phyloP scores from a whole-genome alignment of 495 filamentous ascomycete species.

The Penicillium riverlandense region DNA sequence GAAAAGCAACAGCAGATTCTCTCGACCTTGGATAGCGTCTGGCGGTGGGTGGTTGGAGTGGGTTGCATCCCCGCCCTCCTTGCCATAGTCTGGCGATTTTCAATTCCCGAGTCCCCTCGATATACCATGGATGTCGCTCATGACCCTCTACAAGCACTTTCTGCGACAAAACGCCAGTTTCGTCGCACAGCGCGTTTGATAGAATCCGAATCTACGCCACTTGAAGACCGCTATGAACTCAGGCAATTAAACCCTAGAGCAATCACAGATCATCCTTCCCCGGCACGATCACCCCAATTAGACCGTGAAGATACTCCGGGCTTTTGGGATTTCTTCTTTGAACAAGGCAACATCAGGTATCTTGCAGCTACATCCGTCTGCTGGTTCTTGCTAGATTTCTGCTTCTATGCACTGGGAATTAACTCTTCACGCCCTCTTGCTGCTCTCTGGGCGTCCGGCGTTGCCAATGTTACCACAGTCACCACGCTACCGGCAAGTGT shows the following conservation, averaged over 20 bases:
- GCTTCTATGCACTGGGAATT: constrained; percentile 36
- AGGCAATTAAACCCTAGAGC: no score
- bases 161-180: constrained; percentile 6
- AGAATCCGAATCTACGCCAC: background rate
- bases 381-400: constrained; percentile 36
- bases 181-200: constrained; percentile 5
- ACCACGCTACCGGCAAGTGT: background rate
- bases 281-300: no score
- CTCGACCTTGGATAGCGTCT: constrained; percentile 24
- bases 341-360: constrained; percentile 25
- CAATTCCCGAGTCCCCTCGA: constrained; percentile 48
- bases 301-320: background rate
- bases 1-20: constrained; percentile 8
- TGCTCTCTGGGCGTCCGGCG: background rate
- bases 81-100: constrained; percentile 43
- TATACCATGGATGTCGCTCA: constrained; percentile 37
- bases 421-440: constrained; percentile 18
- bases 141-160: constrained; percentile 22
- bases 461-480: background rate
- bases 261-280: no score
- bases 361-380: constrained; percentile 28
- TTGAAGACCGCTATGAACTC: no score
- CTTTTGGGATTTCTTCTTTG: constrained; percentile 19
- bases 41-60: constrained; percentile 45
- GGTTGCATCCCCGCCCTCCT: constrained; percentile 47